Evolutionary conservation across 2,329 filamentous ascomycete species (phyloP), one percentile per base, ranked within the genome.

Genomic region (Sporothrix dimorphospora): DNA sequence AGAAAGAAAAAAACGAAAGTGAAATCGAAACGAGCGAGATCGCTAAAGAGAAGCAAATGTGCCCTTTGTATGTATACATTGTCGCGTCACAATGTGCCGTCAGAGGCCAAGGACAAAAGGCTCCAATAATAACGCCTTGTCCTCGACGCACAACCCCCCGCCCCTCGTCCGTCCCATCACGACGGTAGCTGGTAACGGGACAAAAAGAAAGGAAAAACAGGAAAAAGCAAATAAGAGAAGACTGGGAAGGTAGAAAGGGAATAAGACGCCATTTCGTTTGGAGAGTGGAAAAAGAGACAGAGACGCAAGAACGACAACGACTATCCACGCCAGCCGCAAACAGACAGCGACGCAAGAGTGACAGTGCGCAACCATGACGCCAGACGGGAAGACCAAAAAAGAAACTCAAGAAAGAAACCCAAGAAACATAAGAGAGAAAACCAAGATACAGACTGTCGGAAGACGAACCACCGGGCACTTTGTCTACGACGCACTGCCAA

Each of bases 101-200:
- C 19, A 53, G 49, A 24, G 45, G 4, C 11, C n/a, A n/a, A 53
- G 24, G 21, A 21, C 21, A 14, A 24, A 24, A n/a, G n/a, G 49
- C 21, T 55, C 14, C 19, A 7, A 16, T 55, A 27, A 30, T 55
- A 55, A 55, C 24, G 24, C 24, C 51, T 30, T 55, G 51, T 27
- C 5, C 51, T 12, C 30, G 30, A 34, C 30, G 30, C 30, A 34
- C 30, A 34, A 34, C 30, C 30, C 30, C 30, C 30, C 30, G 6
- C 34, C 38, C 59, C 59, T 38, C 45, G 59, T 27, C 59, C 7
- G 59, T 65, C 59, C 59, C 59, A 45, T 65, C 21, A 65, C 38
- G n/a, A 65, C 21, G 59, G 59, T 65, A 45, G 59, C 21, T 14
- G 38, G 59, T 42, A 42, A 45, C 34, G 38, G 34, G 34, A 24